Conservation (phyloP, 345 rosid species). For the Moricandia arvensis region DNA sequence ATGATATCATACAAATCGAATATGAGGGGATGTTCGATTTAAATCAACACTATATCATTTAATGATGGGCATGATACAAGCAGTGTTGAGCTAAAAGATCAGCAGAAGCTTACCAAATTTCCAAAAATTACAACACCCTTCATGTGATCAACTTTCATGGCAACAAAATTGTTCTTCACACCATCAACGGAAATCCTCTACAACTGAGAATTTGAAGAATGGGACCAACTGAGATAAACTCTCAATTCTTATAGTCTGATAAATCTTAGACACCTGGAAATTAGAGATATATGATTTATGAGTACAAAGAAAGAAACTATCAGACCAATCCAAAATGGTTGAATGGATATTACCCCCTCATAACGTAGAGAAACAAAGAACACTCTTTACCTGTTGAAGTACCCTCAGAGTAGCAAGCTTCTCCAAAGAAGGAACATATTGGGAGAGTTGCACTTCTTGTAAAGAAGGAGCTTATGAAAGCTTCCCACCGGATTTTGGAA, state of each 20-base stretch:
- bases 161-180: slow-evolving; percentile 69
- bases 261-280: slow-evolving; percentile 84
- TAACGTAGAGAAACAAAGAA: slow-evolving; percentile 5
- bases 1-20: too few species aligned
- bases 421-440: slow-evolving; percentile 78
- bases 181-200: slow-evolving; percentile 96
- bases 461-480: slow-evolving; percentile 83
- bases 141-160: too few species aligned
- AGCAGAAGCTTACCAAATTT: slow-evolving; percentile 52
- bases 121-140: slow-evolving; percentile 69
- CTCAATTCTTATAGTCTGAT: slow-evolving; percentile 78
- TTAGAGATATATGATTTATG: background rate
- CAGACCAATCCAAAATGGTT: background rate
- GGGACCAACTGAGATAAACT: slow-evolving; percentile 79
- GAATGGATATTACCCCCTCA: background rate
- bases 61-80: background rate
- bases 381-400: slow-evolving; percentile 71
- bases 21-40: too few species aligned
- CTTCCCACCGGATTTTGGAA: slow-evolving; percentile 86
- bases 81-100: background rate
- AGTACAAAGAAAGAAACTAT: background rate
- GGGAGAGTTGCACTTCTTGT: slow-evolving; percentile 81
- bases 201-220: slow-evolving; percentile 70
- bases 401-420: slow-evolving; percentile 84
- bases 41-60: background rate